phyloP scores from a whole-genome alignment of 2,329 filamentous ascomycete species.

The Tolypocladium inflatum region DNA sequence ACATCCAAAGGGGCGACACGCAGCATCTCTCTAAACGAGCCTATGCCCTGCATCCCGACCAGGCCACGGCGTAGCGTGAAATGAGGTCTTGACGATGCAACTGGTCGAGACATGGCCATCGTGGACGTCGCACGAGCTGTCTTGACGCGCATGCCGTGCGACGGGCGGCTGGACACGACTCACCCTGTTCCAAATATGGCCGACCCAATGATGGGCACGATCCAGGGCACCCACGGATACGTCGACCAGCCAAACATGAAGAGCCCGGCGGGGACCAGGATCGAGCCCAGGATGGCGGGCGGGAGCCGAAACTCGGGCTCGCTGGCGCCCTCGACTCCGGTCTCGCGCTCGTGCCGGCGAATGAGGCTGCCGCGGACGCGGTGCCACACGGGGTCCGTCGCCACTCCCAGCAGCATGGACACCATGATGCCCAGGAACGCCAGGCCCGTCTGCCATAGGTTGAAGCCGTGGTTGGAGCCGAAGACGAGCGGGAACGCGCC shows the following conservation, averaged over 20 bases:
- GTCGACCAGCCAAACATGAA: conserved; percentile 89
- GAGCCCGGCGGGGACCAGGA: conserved; percentile 69
- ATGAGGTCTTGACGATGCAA: neutral
- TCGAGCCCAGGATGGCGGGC: conserved; percentile 62
- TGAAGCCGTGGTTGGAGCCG: conserved; percentile 62
- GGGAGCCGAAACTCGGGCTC: conserved; percentile 86
- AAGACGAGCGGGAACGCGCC: conserved; percentile 82
- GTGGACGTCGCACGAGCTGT: neutral
- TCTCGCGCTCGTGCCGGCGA: conserved; percentile 38
- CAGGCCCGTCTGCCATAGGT: conserved; percentile 70
- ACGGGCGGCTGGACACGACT: conserved; percentile 21
- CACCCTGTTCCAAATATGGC: conserved; percentile 62
- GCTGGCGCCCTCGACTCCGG: conserved; percentile 44
- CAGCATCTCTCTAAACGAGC: neutral
- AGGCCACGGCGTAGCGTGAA: neutral
- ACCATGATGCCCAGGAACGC: conserved; percentile 64
- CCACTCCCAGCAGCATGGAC: conserved; percentile 57
- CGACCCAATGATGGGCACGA: conserved; percentile 65
- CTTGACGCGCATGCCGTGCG: conserved; percentile 3
- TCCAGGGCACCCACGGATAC: conserved; percentile 65
- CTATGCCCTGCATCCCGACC: neutral
- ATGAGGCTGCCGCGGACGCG: conserved; percentile 49
- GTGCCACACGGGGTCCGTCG: conserved; percentile 57
- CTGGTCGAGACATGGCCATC: neutral
- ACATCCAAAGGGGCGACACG: neutral